Percentiles rank a stretch among this genome's conserved stretches.
Evolutionary conservation across 1,284 basidiomycete species (phyloP).

Genomic region (Cryptococcus deneoformans): DNA sequence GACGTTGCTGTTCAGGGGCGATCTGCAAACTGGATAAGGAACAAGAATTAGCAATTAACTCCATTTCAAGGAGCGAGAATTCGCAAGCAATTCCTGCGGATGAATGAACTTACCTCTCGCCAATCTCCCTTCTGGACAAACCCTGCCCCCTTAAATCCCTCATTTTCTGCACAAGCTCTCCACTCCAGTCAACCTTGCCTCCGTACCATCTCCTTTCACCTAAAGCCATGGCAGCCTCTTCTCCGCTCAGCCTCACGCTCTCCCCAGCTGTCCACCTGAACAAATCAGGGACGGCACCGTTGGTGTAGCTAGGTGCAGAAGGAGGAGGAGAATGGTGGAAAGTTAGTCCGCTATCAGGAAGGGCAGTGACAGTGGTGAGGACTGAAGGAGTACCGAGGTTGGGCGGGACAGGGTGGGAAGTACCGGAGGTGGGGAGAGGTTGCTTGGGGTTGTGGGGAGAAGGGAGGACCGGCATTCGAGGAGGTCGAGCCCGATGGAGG

Average conservation of each 20-base stretch:
- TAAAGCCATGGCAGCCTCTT: constrained; percentile 26
- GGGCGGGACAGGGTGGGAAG: constrained; percentile 29
- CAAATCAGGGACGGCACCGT: constrained; percentile 34
- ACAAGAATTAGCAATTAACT: not conserved
- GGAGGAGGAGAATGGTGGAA: constrained; percentile 45
- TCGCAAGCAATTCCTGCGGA: no score
- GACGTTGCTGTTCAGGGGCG: constrained; percentile 20
- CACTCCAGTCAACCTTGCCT: constrained; percentile 17
- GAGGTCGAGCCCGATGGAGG: constrained; percentile 40
- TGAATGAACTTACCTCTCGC: constrained; percentile 35
- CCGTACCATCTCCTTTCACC: constrained; percentile 14
- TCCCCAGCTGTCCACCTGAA: constrained; percentile 37
- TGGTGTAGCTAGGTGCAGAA: constrained; percentile 39
- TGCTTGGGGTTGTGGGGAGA: constrained; percentile 30
- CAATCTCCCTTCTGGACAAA: constrained; percentile 30
- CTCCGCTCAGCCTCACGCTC: constrained; percentile 26
- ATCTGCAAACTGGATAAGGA: constrained; percentile 22
- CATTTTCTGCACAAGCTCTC: constrained; percentile 29
- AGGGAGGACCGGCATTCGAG: constrained; percentile 30
- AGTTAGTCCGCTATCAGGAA: constrained; percentile 25
- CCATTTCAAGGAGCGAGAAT: not conserved
- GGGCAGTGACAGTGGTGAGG: constrained; percentile 8
- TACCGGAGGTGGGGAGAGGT: constrained; percentile 36
- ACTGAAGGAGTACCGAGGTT: constrained; percentile 10
- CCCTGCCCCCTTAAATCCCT: constrained; percentile 27